Base-by-base conservation (phyloP, 768 basidiomycete genomes). In the Glaciozyma martinii region DNA sequence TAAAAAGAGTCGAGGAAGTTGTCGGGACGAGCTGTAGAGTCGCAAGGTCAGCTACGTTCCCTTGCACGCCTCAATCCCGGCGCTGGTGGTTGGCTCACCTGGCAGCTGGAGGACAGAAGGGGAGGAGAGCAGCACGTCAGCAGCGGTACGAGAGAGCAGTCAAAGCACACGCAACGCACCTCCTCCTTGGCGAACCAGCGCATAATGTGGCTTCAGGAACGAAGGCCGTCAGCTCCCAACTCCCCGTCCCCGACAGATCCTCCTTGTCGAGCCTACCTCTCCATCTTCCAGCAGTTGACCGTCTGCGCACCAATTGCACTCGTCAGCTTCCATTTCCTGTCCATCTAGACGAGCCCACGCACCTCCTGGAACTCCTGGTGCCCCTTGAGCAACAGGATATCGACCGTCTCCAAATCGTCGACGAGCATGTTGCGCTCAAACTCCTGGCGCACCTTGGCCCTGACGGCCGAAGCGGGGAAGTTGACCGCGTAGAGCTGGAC, bases 341-440 rank as follows among this genome's bases (percentile, higher is more conserved):
- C 25, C 23, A 27, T 40, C 37, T 13, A 37, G 16, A 15, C 15
- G 9, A 16, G 29, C 27, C 46, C 3, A 27, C 60, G 53, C 59
- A 87, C 86, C 81, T 97, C 94, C 80, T 98, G 94, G 74, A 85
- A 89, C 71, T 97, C 91, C 78, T 85, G 87, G 68, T 84, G 80
- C 59, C 83, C 81, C 80, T 97, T 97, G 74, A 87, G 81, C 47
- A 95, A 74, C 71, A 97, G 80, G 53, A 94, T 79, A 76, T 99
- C 91, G 75, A 98, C 84, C 29, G 87, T 84, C 61, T 85, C 83
- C 32, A 82, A 78, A 78, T 98, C 90, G 53, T 85, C 84, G 46
- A 95, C 84, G 72, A 87, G 80, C 60, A 86, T 82, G 80, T 94
- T 88, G 67, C 81, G 80, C 77, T 98, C 94, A 71, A 94, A 98